Conservation (phyloP, 192 early-diverging fungal genomes). For the Coemansia biformis region DNA sequence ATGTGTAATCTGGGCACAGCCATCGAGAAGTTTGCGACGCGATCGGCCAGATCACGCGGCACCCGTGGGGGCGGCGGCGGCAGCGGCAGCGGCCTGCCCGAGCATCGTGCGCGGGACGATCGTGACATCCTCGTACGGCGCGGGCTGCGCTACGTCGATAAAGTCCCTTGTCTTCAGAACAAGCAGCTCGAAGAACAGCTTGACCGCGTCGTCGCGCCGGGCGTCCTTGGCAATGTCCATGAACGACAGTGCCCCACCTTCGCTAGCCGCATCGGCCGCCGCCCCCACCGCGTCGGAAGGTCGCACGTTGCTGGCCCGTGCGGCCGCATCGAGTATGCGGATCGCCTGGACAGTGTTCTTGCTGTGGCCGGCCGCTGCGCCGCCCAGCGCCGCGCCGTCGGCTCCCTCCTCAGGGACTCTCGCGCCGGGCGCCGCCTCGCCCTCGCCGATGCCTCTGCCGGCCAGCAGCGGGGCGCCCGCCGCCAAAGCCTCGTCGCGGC, state of each 20-base stretch:
- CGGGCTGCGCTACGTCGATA: slow-evolving; percentile 71
- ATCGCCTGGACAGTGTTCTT: slow-evolving; percentile 62
- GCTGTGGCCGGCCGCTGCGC: slow-evolving; percentile 48
- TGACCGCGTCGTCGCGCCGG: slow-evolving; percentile 66
- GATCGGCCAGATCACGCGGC: neutral
- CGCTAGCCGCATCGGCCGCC: neutral
- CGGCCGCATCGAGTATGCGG: slow-evolving; percentile 52
- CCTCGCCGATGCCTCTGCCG: neutral
- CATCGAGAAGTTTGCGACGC: too few species aligned
- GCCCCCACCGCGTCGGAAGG: slow-evolving; percentile 7
- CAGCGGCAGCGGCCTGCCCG: slow-evolving; percentile 22
- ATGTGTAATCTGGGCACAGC: too few species aligned
- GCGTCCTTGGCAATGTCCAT: slow-evolving; percentile 35
- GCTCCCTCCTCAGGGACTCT: too few species aligned
- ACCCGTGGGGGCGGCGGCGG: neutral
- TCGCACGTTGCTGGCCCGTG: slow-evolving; percentile 23
- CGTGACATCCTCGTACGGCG: slow-evolving; percentile 78
- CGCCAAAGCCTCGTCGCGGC: slow-evolving; percentile 22
- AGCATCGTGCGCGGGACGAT: slow-evolving; percentile 53
- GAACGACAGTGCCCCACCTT: slow-evolving; percentile 27
- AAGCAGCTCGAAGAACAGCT: slow-evolving; percentile 88
- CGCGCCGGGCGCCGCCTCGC: too few species aligned
- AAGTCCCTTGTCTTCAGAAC: slow-evolving; percentile 84
- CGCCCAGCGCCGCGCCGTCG: neutral
- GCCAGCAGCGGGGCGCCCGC: slow-evolving; percentile 6